These are phyloP conservation scores for Pythium utonaiense DNA, from an alignment of 352 stramenopile species.

Conservation along the genomic window DNA sequence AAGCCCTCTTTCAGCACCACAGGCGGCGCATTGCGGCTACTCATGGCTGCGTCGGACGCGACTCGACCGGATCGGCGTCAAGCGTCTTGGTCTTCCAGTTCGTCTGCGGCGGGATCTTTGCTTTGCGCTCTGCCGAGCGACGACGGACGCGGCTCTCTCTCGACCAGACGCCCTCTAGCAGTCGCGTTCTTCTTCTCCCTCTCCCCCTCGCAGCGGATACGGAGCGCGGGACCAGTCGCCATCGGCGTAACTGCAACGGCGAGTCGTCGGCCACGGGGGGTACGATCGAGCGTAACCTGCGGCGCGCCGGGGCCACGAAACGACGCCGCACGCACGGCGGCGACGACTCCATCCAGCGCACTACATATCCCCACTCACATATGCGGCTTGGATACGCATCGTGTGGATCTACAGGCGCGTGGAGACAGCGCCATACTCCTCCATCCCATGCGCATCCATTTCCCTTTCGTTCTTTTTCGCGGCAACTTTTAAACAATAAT, in stretches of 20 bases:
- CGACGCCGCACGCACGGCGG: background rate
- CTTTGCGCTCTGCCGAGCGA: background rate
- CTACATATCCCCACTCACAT: background rate
- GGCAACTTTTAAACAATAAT: background rate
- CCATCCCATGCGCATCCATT: background rate
- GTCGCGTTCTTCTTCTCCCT: background rate
- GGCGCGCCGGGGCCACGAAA: background rate
- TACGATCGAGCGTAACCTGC: background rate
- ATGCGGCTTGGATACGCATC: no score
- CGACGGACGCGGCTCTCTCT: background rate
- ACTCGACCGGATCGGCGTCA: background rate
- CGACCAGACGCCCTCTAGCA: background rate
- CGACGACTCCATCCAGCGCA: background rate
- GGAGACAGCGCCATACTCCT: no score
- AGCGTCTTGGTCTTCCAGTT: background rate
- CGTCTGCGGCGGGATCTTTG: background rate
- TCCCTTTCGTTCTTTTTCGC: background rate
- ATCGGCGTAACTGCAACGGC: background rate
- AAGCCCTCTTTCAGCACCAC: constrained; percentile 70
- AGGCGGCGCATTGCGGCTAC: constrained; percentile 16
- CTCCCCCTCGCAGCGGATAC: background rate
- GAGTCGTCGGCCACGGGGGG: background rate
- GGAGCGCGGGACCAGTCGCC: background rate
- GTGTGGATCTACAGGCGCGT: no score
- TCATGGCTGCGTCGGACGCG: background rate